Conservation (phyloP, 768 basidiomycete genomes). For the Termitomyces sp. region DNA sequence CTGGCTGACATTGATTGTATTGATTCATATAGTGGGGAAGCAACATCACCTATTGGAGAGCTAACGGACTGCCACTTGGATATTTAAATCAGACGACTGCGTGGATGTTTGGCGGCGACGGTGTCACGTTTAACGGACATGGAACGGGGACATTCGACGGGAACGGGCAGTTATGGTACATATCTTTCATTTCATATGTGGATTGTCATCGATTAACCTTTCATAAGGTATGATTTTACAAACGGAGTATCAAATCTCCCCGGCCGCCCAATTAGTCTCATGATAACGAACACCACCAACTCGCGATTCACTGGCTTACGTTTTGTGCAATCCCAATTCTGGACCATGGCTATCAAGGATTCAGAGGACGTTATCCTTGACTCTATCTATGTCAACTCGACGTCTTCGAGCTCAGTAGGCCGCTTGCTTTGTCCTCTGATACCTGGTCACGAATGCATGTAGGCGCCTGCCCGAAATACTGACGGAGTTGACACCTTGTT, state of each 20-base stretch:
- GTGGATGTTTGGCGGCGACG: slow-evolving; percentile 29
- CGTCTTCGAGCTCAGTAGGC: slow-evolving; percentile 24
- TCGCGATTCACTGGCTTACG: slow-evolving; percentile 28
- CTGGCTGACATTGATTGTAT: neutral
- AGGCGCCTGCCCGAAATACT: slow-evolving; percentile 27
- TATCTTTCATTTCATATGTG: neutral
- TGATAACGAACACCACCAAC: slow-evolving; percentile 29
- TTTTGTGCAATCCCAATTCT: slow-evolving; percentile 36
- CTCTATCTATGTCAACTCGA: slow-evolving; percentile 34
- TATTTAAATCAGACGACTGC: slow-evolving; percentile 32
- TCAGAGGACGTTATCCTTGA: slow-evolving; percentile 29
- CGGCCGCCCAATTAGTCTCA: slow-evolving; percentile 30
- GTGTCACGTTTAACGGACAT: slow-evolving; percentile 22
- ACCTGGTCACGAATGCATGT: neutral
- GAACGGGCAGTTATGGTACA: slow-evolving; percentile 33
- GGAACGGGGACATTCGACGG: slow-evolving; percentile 33
- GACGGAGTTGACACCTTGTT: slow-evolving; percentile 31
- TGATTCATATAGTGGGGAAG: slow-evolving; percentile 20
- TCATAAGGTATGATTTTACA: slow-evolving; percentile 27
- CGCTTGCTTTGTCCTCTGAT: neutral
- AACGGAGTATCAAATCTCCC: slow-evolving; percentile 30
- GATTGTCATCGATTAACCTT: neutral
- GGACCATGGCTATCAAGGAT: slow-evolving; percentile 30
- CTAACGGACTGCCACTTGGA: slow-evolving; percentile 23
- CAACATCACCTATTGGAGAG: slow-evolving; percentile 32